These are phyloP conservation scores for Plasmodium relictum DNA, from an alignment of 169 alveolate species.

Conservation along the genomic window DNA sequence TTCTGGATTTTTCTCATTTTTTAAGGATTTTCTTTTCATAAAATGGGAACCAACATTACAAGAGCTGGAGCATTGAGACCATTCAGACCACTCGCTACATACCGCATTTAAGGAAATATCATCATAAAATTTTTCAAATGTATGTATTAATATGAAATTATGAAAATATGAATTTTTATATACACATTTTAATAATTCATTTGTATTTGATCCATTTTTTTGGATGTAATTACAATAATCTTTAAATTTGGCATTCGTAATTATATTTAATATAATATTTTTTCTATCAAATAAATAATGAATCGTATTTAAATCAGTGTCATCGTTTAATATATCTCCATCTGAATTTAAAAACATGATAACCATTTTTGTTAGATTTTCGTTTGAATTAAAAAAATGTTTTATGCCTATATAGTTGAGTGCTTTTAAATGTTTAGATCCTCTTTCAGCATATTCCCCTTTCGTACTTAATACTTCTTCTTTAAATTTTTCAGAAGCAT, in stretches of 20 bases:
- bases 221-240: constrained; percentile 52
- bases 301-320: constrained; percentile 8
- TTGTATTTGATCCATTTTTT: constrained; percentile 52
- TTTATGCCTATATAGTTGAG: constrained; percentile 50
- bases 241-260: constrained; percentile 16
- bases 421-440: constrained; percentile 52
- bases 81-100: constrained; percentile 58
- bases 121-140: constrained; percentile 20
- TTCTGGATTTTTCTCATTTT: not conserved
- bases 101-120: constrained; percentile 53
- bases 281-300: constrained; percentile 48
- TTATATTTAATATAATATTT: constrained; percentile 47
- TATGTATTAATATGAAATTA: not conserved
- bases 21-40: not conserved
- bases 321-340: not conserved
- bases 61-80: constrained; percentile 37
- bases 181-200: constrained; percentile 67
- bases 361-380: constrained; percentile 16
- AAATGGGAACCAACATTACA: constrained; percentile 54
- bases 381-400: constrained; percentile 31
- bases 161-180: constrained; percentile 25
- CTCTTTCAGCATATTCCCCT: not conserved
- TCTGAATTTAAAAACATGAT: constrained; percentile 62
- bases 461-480: constrained; percentile 5
- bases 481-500: not conserved